These are phyloP conservation scores for Calvatia gigantea DNA, from an alignment of 768 basidiomycete genomes.

Conservation along the genomic window DNA sequence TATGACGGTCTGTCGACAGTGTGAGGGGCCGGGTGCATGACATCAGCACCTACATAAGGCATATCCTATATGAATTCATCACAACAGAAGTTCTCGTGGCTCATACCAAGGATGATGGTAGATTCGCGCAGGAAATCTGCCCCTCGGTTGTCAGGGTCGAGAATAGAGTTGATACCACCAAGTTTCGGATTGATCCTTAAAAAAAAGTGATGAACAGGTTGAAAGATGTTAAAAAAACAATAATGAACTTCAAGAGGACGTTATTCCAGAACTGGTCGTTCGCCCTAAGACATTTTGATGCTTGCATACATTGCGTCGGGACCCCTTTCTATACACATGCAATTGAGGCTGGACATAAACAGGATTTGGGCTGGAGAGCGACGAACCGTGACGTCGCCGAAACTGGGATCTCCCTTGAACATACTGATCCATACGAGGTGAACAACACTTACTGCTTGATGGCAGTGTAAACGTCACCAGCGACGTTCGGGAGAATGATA, in stretches of 20 bases:
- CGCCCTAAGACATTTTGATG: slow-evolving; percentile 56
- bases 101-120: slow-evolving; percentile 43
- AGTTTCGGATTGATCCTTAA: slow-evolving; percentile 78
- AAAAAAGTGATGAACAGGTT: not conserved
- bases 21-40: slow-evolving; percentile 81
- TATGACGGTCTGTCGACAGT: slow-evolving; percentile 79
- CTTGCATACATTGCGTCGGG: slow-evolving; percentile 77
- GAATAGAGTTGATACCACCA: slow-evolving; percentile 76
- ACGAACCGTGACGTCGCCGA: slow-evolving; percentile 48
- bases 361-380: slow-evolving; percentile 4
- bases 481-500: slow-evolving; percentile 67
- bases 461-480: slow-evolving; percentile 70
- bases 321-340: slow-evolving; percentile 58
- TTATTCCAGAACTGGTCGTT: slow-evolving; percentile 81
- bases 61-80: not conserved
- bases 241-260: slow-evolving; percentile 69
- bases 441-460: slow-evolving; percentile 67
- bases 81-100: not conserved
- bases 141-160: slow-evolving; percentile 45
- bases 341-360: not conserved
- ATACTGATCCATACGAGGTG: not conserved
- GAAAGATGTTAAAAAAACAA: not conserved
- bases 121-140: slow-evolving; percentile 66
- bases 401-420: slow-evolving; percentile 36
- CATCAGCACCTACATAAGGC: slow-evolving; percentile 59